phyloP scores from a whole-genome alignment of 495 filamentous ascomycete genomes.

The Penicillium subrubescens region DNA sequence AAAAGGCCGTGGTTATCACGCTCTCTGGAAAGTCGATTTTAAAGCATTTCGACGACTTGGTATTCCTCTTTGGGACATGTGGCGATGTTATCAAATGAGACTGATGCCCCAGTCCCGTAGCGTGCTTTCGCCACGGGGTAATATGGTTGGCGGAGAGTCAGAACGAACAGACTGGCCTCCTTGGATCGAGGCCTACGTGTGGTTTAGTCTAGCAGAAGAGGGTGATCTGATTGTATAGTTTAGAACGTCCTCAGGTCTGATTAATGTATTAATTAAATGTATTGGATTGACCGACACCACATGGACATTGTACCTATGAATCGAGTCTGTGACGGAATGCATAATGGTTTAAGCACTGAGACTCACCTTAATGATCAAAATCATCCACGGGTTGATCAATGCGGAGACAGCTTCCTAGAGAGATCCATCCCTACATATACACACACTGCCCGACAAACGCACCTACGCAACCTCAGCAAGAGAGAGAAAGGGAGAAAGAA shows the following conservation, averaged over 20 bases:
- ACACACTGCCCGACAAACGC: too few species aligned
- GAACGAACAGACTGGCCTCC: neutral
- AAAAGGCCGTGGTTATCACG: slow-evolving; percentile 11
- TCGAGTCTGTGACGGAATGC: neutral
- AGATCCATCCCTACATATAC: too few species aligned
- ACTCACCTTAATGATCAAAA: neutral
- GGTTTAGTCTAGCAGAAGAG: neutral
- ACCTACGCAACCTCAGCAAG: neutral
- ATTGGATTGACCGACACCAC: neutral
- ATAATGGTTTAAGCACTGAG: neutral
- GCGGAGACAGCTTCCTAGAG: neutral
- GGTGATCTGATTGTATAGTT: neutral
- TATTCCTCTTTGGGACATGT: slow-evolving; percentile 26
- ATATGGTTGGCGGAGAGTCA: neutral
- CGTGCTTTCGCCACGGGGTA: neutral
- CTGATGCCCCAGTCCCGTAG: neutral
- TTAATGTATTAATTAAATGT: neutral
- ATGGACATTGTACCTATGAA: neutral
- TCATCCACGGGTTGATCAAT: neutral
- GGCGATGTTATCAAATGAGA: slow-evolving; percentile 50
- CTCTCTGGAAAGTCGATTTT: slow-evolving; percentile 12
- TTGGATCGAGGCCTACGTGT: neutral
- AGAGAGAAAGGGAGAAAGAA: neutral
- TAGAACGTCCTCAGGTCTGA: neutral
- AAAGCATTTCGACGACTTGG: slow-evolving; percentile 11